A percentile compares a stretch with the other conserved stretches of the same genome.
Evolutionary conservation across 2,329 filamentous ascomycete genomes (phyloP).

Genomic region (Aspergillus viridinutans): DNA sequence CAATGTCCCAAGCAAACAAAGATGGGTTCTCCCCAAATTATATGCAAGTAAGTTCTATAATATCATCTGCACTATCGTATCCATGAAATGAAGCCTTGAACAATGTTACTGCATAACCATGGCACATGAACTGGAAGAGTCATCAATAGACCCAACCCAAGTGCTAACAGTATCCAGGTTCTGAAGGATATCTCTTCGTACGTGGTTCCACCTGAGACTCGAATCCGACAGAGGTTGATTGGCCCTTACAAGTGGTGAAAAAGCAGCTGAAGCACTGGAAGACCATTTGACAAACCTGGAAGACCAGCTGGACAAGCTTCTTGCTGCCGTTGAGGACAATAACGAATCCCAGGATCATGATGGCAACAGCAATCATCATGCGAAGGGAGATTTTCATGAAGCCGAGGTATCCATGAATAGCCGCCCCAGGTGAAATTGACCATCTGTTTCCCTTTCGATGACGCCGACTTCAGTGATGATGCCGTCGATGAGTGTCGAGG

Average conservation of each 20-base stretch:
- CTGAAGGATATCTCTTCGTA: not conserved
- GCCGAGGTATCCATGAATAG: conserved; percentile 21
- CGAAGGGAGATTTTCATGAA: not conserved
- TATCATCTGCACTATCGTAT: not conserved
- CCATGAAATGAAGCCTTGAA: not conserved
- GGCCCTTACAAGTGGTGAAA: not conserved
- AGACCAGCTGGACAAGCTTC: not conserved
- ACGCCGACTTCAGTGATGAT: conserved; percentile 91
- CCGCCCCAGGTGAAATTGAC: conserved; percentile 58
- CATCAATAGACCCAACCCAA: not conserved
- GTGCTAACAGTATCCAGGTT: not conserved
- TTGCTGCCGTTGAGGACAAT: not conserved
- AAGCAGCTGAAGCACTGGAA: not conserved
- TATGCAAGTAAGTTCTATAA: not conserved
- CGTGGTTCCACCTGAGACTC: not conserved
- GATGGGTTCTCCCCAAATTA: not conserved
- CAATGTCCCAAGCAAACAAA: not conserved
- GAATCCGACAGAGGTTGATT: not conserved
- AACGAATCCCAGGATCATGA: not conserved
- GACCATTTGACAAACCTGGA: not conserved
- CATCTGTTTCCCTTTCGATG: conserved; percentile 69
- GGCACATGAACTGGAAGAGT: not conserved
- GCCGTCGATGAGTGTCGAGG: conserved; percentile 80
- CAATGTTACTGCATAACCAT: not conserved
- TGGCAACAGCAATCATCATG: not conserved